Evolutionary conservation across 2,329 filamentous ascomycete species (phyloP).

Genomic region (Chrysosporium queenslandicum): DNA sequence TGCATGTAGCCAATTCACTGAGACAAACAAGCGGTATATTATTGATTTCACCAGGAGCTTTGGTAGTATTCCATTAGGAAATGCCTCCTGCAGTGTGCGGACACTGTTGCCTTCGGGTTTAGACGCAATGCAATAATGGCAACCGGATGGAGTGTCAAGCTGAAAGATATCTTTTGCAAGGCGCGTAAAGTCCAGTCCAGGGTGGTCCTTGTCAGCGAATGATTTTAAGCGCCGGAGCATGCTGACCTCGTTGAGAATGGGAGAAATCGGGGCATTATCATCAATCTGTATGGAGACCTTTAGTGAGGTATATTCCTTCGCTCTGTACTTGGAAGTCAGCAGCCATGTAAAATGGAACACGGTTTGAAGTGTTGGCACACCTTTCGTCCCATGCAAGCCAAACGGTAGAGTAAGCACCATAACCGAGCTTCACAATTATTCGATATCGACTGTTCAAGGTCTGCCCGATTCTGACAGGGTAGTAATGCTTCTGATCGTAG

Average conservation of each 20-base stretch:
- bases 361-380: neutral
- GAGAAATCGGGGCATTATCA: constrained; percentile 11
- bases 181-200: constrained; percentile 19
- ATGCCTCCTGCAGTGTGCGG: constrained; percentile 19
- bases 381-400: constrained; percentile 21
- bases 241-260: constrained; percentile 20
- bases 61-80: constrained; percentile 18
- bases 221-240: constrained; percentile 18
- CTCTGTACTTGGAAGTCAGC: constrained; percentile 9
- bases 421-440: constrained; percentile 23
- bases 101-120: constrained; percentile 22
- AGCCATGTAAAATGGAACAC: neutral
- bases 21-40: constrained; percentile 15
- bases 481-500: constrained; percentile 19
- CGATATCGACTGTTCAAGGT: constrained; percentile 18
- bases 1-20: constrained; percentile 18
- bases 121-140: constrained; percentile 22
- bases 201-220: constrained; percentile 15
- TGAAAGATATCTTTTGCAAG: constrained; percentile 23
- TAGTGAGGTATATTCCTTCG: constrained; percentile 18
- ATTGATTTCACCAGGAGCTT: constrained; percentile 17
- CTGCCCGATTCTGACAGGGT: constrained; percentile 20
- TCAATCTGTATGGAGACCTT: constrained; percentile 18
- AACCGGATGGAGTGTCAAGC: constrained; percentile 17
- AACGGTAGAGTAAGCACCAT: constrained; percentile 21